phyloP scores from a whole-genome alignment of 129 eudicot species.

The Gnaphalium uliginosum region DNA sequence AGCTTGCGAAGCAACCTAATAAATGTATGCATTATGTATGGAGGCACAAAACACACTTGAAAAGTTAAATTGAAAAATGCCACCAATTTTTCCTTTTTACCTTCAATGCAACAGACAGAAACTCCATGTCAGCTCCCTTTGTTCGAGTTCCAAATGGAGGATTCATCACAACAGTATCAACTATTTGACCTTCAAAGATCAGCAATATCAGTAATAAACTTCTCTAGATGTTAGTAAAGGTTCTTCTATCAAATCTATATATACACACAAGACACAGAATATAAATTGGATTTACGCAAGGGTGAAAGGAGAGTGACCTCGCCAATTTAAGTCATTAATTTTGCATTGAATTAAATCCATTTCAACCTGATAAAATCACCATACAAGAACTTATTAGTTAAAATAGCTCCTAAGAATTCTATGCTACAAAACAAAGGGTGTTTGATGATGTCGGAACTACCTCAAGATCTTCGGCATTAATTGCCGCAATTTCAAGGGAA shows the following conservation, averaged over 20 bases:
- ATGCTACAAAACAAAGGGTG: neutral
- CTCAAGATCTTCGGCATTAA: conserved; percentile 90
- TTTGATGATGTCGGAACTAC: conserved; percentile 32
- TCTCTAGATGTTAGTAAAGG: no score
- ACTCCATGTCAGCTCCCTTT: conserved; percentile 98
- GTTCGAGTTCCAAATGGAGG: conserved; percentile 98
- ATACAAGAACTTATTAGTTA: conserved; percentile 1
- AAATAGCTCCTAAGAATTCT: conserved; percentile 2
- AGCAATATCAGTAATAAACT: conserved; percentile 6
- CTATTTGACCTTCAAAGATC: conserved; percentile 46
- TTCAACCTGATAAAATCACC: conserved; percentile 53
- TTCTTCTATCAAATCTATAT: neutral
- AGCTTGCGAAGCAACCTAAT: conserved; percentile 85
- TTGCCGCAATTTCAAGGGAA: conserved; percentile 76
- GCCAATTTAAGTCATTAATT: conserved; percentile 52
- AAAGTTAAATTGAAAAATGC: neutral
- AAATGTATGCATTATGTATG: neutral
- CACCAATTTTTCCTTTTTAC: conserved; percentile 24
- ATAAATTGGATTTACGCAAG: neutral
- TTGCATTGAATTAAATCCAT: conserved; percentile 78
- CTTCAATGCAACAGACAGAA: conserved; percentile 73
- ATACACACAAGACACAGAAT: neutral
- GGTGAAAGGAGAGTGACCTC: conserved; percentile 45
- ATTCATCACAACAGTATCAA: conserved; percentile 96
- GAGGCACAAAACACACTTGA: neutral